phyloP scores from a whole-genome alignment of 257 asterid genomes.

The Primulina tabacum region DNA sequence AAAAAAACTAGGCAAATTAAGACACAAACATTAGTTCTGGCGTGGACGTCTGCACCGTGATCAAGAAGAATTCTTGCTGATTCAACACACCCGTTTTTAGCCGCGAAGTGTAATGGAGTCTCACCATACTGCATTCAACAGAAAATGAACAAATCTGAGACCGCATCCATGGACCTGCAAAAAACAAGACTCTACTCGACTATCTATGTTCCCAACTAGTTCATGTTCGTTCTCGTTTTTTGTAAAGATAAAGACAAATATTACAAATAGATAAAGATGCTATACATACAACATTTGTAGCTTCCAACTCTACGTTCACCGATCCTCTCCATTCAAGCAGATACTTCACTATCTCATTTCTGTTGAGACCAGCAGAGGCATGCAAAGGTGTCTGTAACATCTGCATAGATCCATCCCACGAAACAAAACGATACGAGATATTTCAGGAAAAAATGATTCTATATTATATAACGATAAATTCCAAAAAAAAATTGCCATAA shows the following conservation, averaged over 20 bases:
- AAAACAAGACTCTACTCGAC: not conserved
- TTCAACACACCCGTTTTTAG: conserved; percentile 38
- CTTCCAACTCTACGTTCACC: conserved; percentile 35
- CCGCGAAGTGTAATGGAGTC: conserved; percentile 48
- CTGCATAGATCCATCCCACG: conserved; percentile 24
- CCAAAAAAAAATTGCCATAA: too few species aligned
- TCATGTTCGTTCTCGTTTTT: too few species aligned
- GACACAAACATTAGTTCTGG: conserved; percentile 37
- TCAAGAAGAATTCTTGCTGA: conserved; percentile 34
- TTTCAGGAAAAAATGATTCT: too few species aligned
- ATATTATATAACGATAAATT: too few species aligned
- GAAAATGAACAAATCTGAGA: not conserved
- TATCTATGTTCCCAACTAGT: not conserved
- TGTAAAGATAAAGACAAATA: not conserved
- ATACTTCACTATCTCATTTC: conserved; percentile 29
- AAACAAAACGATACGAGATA: not conserved
- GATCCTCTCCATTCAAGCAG: conserved; percentile 39
- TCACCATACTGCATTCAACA: conserved; percentile 42
- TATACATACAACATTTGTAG: conserved; percentile 38
- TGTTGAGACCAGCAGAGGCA: conserved; percentile 33
- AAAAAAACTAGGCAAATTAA: not conserved
- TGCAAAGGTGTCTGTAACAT: conserved; percentile 43
- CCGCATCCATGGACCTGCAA: not conserved
- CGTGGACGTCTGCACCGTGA: conserved; percentile 32
- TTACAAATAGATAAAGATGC: not conserved